phyloP scores from a whole-genome alignment of 345 rosid species.

The Carallia pectinifolia region DNA sequence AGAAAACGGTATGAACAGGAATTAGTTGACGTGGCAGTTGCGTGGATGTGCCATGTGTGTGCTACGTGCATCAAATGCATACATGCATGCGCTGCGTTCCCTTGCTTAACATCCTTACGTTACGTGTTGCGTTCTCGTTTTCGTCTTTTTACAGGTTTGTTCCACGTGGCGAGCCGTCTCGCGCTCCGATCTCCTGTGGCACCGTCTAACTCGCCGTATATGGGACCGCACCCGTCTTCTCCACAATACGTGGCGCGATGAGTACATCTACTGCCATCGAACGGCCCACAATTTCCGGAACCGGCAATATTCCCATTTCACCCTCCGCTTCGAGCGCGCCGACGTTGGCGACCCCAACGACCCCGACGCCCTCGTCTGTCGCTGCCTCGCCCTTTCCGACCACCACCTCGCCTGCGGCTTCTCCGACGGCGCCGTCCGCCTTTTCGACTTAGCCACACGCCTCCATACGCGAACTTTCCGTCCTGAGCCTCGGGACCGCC shows the following conservation, averaged over 20 bases:
- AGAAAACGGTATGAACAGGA: too few species aligned
- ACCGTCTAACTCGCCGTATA: conserved; percentile 44
- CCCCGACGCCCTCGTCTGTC: conserved; percentile 63
- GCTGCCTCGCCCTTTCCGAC: conserved; percentile 78
- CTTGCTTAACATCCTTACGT: too few species aligned
- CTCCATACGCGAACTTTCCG: conserved; percentile 56
- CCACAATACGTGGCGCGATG: conserved; percentile 69
- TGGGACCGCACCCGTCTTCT: conserved; percentile 53
- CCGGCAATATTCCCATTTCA: conserved; percentile 34
- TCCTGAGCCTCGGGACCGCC: conserved; percentile 54
- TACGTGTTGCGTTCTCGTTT: not conserved
- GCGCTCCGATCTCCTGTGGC: conserved; percentile 77
- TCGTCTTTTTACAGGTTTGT: conserved; percentile 51
- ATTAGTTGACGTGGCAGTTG: too few species aligned
- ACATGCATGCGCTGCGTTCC: conserved; percentile 16
- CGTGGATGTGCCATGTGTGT: not conserved
- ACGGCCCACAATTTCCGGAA: conserved; percentile 60
- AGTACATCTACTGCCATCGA: conserved; percentile 61
- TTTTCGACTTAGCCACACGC: conserved; percentile 57
- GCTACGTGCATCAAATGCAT: not conserved
- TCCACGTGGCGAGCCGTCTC: conserved; percentile 90
- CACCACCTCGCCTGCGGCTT: conserved; percentile 75
- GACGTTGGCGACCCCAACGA: conserved; percentile 44
- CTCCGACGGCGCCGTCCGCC: conserved; percentile 80
- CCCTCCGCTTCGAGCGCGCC: conserved; percentile 57